These are phyloP conservation scores for Pseudocercospora cruenta DNA, from an alignment of 2,329 filamentous ascomycete genomes.

Conservation along the genomic window DNA sequence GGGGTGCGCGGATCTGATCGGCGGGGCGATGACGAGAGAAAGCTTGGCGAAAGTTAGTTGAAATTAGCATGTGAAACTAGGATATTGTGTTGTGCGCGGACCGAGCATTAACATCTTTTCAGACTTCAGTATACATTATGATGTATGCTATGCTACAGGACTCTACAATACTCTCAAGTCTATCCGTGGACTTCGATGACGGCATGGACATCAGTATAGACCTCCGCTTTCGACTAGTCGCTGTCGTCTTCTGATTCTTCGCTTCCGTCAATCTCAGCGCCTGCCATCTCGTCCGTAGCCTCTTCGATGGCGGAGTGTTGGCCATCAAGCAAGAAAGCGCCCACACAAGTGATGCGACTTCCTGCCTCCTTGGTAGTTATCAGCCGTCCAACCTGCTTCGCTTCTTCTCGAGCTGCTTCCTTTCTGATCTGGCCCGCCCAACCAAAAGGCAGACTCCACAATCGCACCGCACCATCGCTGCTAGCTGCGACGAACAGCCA, in stretches of 20 bases:
- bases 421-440: not conserved
- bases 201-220: no score
- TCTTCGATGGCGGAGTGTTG: conserved; percentile 21
- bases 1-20: no score
- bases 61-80: conserved; percentile 4
- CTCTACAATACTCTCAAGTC: no score
- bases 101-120: not conserved
- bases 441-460: conserved; percentile 61
- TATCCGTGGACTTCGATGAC: no score
- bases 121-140: not conserved
- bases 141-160: not conserved
- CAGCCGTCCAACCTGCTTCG: conserved; percentile 63
- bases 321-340: conserved; percentile 75
- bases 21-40: not conserved
- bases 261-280: conserved; percentile 18
- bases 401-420: not conserved
- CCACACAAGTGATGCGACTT: conserved; percentile 86
- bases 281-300: conserved; percentile 20
- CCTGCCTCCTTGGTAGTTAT: conserved; percentile 81
- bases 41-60: not conserved
- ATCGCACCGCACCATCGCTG: conserved; percentile 81
- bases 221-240: conserved; percentile 12
- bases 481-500: conserved; percentile 72
- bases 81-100: not conserved
- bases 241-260: conserved; percentile 18